A percentile compares a stretch with the other conserved stretches of the same genome.
Conservation (phyloP, 1,139 yeast genomes). For the Sugiyamaella neomexicana region DNA sequence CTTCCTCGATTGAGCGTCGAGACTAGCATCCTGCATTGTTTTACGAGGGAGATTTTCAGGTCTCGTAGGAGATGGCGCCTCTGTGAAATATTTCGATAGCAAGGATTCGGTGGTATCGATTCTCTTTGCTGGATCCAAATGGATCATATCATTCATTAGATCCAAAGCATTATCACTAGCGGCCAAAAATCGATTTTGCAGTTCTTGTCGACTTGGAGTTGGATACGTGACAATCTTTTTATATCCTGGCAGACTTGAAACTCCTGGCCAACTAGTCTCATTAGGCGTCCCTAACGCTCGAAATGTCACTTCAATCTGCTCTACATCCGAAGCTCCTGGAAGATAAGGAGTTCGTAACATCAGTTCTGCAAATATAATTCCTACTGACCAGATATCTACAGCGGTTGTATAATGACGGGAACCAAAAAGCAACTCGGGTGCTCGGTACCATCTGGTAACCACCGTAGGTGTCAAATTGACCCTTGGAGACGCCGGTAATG, state of each 20-base stretch:
- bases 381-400: conserved; percentile 92
- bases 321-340: conserved; percentile 88
- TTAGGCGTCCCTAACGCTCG: conserved; percentile 96
- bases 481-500: conserved; percentile 75
- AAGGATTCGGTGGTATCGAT: conserved; percentile 68
- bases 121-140: conserved; percentile 75
- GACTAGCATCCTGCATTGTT: conserved; percentile 16
- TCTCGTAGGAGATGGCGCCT: conserved; percentile 72
- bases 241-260: conserved; percentile 73
- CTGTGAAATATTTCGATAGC: conserved; percentile 66
- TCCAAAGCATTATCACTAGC: conserved; percentile 87
- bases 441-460: conserved; percentile 96
- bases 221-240: conserved; percentile 32
- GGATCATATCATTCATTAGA: conserved; percentile 69
- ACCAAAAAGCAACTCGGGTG: conserved; percentile 89
- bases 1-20: conserved; percentile 27
- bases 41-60: conserved; percentile 68
- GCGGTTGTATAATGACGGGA: conserved; percentile 87
- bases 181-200: conserved; percentile 82
- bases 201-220: conserved; percentile 71
- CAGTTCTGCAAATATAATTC: conserved; percentile 92
- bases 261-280: conserved; percentile 89
- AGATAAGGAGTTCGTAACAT: conserved; percentile 93
- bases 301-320: conserved; percentile 87
- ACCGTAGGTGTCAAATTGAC: conserved; percentile 81